A percentile compares a stretch with the other conserved stretches of the same genome.
These are phyloP conservation scores for Chrysanthemum lavandulifolium DNA, from an alignment of 129 eudicot genomes.

Conservation along the genomic window DNA sequence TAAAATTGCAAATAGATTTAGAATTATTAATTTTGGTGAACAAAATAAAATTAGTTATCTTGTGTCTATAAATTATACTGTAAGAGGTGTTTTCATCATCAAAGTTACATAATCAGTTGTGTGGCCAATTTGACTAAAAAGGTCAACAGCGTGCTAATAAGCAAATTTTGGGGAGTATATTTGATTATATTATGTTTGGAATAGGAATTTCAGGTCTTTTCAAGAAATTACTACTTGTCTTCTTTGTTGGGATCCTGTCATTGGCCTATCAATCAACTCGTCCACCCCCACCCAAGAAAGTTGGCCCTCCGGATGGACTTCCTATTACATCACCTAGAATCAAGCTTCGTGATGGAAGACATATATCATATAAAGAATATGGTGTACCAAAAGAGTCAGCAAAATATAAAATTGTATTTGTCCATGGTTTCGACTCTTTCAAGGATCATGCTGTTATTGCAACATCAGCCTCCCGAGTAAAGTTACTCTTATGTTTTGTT, in stretches of 20 bases:
- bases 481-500: background rate
- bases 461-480: slow-evolving; percentile 48
- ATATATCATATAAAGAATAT: slow-evolving; percentile 57
- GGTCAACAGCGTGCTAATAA: too few relatives aligned
- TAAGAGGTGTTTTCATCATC: too few relatives aligned
- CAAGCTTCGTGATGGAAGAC: slow-evolving; percentile 69
- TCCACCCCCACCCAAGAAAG: slow-evolving; percentile 62
- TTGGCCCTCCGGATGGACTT: slow-evolving; percentile 64
- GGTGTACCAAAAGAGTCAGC: slow-evolving; percentile 75
- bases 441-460: slow-evolving; percentile 53
- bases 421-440: slow-evolving; percentile 62
- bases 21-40: too few relatives aligned
- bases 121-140: too few relatives aligned
- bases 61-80: too few relatives aligned
- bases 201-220: slow-evolving; percentile 47
- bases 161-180: too few relatives aligned
- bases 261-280: slow-evolving; percentile 57
- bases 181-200: too few relatives aligned
- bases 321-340: slow-evolving; percentile 69
- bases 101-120: too few relatives aligned
- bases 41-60: too few relatives aligned
- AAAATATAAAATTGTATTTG: slow-evolving; percentile 53
- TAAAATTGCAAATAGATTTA: too few relatives aligned
- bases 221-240: slow-evolving; percentile 46
- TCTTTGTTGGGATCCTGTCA: slow-evolving; percentile 57